Conservation (phyloP, 768 basidiomycete genomes). For the Lentinula lateritia region DNA sequence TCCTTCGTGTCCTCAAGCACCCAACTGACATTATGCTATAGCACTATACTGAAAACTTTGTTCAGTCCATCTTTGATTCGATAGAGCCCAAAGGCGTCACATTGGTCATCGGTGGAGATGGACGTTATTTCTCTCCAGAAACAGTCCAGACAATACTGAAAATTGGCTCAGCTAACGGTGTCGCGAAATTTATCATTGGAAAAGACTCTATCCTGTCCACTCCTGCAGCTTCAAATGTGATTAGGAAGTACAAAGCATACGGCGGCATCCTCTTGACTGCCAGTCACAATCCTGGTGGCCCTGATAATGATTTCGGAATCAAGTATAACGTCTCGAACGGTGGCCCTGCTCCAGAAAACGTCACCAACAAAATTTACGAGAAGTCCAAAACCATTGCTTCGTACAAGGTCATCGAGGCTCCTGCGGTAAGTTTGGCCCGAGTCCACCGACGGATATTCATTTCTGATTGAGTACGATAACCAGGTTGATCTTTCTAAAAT, state of each 20-base stretch:
- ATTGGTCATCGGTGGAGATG: constrained; percentile 95
- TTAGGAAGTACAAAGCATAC: constrained; percentile 92
- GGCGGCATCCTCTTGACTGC: constrained; percentile 98
- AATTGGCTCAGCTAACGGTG: constrained; percentile 92
- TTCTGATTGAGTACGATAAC: constrained; percentile 3
- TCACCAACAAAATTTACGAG: constrained; percentile 95
- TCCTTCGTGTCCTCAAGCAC: constrained; percentile 1
- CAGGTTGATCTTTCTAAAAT: constrained; percentile 83
- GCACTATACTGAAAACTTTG: constrained; percentile 99
- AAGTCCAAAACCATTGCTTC: constrained; percentile 79
- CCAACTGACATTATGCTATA: constrained; percentile 23
- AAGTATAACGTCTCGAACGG: constrained; percentile 99
- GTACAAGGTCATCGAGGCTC: constrained; percentile 81
- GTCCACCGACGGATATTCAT: not conserved
- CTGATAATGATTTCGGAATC: constrained; percentile 98
- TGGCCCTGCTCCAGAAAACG: constrained; percentile 92
- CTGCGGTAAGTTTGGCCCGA: constrained; percentile 46
- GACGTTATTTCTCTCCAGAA: constrained; percentile 86
- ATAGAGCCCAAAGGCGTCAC: constrained; percentile 77
- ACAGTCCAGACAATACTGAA: constrained; percentile 88
- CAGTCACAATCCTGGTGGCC: constrained; percentile 97
- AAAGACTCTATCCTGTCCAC: constrained; percentile 92
- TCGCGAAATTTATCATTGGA: constrained; percentile 88
- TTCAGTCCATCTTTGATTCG: constrained; percentile 90
- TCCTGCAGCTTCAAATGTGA: constrained; percentile 93